Conservation (phyloP, 345 rosid genomes). For the Gossypium arboreum region DNA sequence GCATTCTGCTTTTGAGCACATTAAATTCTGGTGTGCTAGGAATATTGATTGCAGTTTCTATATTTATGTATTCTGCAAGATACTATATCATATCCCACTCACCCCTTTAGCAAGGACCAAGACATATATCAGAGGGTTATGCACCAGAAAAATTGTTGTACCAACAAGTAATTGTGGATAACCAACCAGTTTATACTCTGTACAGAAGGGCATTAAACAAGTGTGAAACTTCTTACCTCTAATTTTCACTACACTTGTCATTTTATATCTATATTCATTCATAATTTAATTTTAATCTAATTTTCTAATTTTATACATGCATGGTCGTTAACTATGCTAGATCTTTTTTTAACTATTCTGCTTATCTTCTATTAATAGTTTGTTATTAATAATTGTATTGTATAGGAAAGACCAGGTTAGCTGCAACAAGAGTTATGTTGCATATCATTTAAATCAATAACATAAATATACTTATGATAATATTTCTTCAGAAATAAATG, state of each 20-base stretch:
- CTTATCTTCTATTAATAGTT: background rate
- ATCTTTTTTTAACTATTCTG: background rate
- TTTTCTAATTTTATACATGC: constrained; percentile 9
- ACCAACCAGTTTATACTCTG: background rate
- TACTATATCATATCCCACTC: background rate
- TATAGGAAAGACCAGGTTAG: background rate
- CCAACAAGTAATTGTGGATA: background rate
- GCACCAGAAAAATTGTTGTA: background rate
- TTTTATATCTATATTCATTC: background rate
- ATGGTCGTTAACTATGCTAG: background rate
- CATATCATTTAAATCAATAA: background rate
- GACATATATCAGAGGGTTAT: background rate
- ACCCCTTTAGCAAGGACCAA: background rate
- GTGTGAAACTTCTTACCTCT: background rate
- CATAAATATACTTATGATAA: background rate
- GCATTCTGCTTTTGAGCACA: background rate
- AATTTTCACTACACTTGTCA: background rate
- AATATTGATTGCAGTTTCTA: constrained; percentile 2
- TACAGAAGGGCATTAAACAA: background rate
- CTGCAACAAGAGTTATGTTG: background rate
- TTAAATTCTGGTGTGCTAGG: background rate
- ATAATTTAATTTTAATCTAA: background rate
- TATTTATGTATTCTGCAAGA: background rate
- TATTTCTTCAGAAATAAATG: background rate
- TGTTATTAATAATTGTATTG: background rate